Evolutionary conservation across 202 grass and related monocot species (phyloP).

Genomic region (Dendrocalamus latiflorus): DNA sequence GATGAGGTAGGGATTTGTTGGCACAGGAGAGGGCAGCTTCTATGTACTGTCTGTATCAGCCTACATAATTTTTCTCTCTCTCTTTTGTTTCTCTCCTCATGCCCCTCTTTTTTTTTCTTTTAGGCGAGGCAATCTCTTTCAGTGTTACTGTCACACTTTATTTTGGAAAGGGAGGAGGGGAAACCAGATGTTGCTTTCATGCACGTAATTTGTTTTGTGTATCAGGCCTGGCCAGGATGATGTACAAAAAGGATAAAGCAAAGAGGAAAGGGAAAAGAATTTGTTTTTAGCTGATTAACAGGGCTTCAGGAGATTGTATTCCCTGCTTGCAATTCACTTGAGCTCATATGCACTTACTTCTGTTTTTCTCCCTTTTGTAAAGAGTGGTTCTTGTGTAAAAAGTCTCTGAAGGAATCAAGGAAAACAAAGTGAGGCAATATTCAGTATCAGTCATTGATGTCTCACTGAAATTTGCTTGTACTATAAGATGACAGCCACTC

Average conservation of each 20-base stretch:
- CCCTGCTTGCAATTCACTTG: not conserved
- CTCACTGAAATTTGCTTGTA: constrained; percentile 7
- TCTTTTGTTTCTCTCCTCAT: too few relatives aligned
- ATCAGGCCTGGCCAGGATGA: not conserved
- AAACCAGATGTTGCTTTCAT: constrained; percentile 36
- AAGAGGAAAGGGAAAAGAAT: not conserved
- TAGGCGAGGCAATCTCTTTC: constrained; percentile 40
- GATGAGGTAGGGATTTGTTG: too few relatives aligned
- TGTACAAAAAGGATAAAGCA: not conserved
- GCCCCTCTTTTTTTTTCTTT: constrained; percentile 1
- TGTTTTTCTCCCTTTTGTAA: not conserved
- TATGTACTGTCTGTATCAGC: too few relatives aligned
- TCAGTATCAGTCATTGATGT: not conserved
- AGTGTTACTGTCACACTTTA: constrained; percentile 33
- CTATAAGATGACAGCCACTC: not conserved
- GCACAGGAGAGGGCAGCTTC: too few relatives aligned
- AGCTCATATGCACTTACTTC: not conserved
- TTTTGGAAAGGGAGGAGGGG: constrained; percentile 23
- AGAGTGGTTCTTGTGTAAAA: not conserved
- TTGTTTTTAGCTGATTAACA: not conserved
- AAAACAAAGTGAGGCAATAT: not conserved
- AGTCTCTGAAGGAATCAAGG: not conserved
- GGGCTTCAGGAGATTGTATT: not conserved
- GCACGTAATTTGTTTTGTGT: constrained; percentile 5
- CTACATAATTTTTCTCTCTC: too few relatives aligned